Base-by-base conservation (phyloP, 1,284 basidiomycete species). In the Phenoliferia sp. region DNA sequence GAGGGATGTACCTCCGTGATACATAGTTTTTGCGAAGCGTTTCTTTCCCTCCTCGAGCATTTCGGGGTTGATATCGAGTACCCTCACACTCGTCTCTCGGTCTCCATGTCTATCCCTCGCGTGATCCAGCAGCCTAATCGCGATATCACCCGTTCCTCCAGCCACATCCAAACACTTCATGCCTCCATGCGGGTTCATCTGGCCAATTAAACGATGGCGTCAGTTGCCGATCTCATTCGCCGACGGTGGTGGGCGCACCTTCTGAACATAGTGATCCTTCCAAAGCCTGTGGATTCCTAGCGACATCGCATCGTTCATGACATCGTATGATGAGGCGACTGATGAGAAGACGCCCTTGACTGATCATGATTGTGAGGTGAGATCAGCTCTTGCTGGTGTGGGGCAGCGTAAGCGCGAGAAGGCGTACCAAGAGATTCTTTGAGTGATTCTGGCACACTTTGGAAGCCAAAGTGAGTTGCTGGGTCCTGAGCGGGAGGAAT, bases 91-190 rank as follows among this genome's bases (percentile, higher is more conserved):
- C 19, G 92, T 91, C 77, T 94, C 91, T 71, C 94, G 83, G 78
- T 92, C 91, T 3, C 88, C 89, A 78, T 94, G 90, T 69, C 88
- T 88, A 75, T 94, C 91, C 67, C 92, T 83, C 15, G 93, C 94
- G 75, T 90, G 85, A 82, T 99, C 94, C 60, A 99, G 83, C 71
- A 99, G 90, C 44, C 95, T 84, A 65, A 97, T 84, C 3, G 95
- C 96, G 78, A 99, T 95, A 82, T 99, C 96, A 22, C 96, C 96
- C 7, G 94, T 99, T 54, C 96, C 96, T 50, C 96, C 96, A 0
- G 95, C 96, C 35, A 99, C 92, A 78, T 99, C 96, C 63, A 99
- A 88, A 79, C 93, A 96, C 72, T 80, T 74, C 62, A 81, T 78
- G 16, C 79, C 79, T 22, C 85, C 86, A 60, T 81, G 80, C 0